These are phyloP conservation scores for Linnemannia elongata DNA, from an alignment of 192 early-diverging fungal species.

Conservation along the genomic window DNA sequence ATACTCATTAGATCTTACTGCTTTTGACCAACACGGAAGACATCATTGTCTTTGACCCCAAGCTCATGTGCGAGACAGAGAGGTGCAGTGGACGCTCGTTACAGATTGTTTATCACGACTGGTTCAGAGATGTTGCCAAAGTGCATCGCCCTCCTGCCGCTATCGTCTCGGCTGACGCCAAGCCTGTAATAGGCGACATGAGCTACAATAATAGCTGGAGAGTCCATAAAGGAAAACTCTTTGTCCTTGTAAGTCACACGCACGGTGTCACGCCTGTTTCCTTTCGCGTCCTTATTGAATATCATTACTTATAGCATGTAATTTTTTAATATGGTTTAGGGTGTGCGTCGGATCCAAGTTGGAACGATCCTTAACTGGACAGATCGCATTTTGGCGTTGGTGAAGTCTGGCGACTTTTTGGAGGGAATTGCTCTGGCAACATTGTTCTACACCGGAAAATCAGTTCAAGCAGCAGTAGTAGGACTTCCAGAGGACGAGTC, in stretches of 20 bases:
- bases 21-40: constrained; percentile 70
- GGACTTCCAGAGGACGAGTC: constrained; percentile 71
- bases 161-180: constrained; percentile 18
- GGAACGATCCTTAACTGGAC: constrained; percentile 71
- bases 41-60: constrained; percentile 71
- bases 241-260: constrained; percentile 64
- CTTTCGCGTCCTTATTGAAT: too few species aligned
- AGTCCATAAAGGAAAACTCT: constrained; percentile 69
- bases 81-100: constrained; percentile 58
- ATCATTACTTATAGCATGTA: neutral
- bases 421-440: constrained; percentile 71
- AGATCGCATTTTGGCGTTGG: constrained; percentile 68
- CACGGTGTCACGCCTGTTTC: neutral
- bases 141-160: constrained; percentile 15
- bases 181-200: constrained; percentile 53
- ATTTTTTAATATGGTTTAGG: constrained; percentile 28
- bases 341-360: constrained; percentile 65
- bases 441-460: constrained; percentile 68
- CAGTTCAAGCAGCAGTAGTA: constrained; percentile 67
- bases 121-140: constrained; percentile 62
- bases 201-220: constrained; percentile 68
- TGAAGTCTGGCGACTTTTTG: constrained; percentile 69
- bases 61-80: constrained; percentile 65
- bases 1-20: constrained; percentile 61
- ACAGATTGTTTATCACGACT: constrained; percentile 71